Conservation (phyloP, 345 rosid species). For the Arabidopsis arenosa region DNA sequence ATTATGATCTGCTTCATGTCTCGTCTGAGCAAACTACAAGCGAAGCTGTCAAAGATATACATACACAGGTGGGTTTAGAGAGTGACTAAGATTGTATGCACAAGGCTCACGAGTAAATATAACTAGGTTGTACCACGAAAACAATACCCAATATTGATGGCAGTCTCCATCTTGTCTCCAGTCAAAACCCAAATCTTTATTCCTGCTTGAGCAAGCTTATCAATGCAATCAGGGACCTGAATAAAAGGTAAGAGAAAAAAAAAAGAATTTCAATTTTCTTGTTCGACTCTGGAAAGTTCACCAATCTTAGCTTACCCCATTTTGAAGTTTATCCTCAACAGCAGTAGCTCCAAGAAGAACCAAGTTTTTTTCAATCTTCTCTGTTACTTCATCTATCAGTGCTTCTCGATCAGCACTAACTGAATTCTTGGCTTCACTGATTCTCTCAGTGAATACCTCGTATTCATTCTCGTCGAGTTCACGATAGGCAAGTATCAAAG, state of each 20-base stretch:
- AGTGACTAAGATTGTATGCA: constrained; percentile 21
- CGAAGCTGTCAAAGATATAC: constrained; percentile 65
- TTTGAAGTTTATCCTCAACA: constrained; percentile 97
- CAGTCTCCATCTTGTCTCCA: constrained; percentile 99
- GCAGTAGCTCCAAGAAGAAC: constrained; percentile 97
- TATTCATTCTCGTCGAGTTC: constrained; percentile 77
- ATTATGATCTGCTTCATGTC: constrained; percentile 96
- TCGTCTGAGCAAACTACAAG: constrained; percentile 95
- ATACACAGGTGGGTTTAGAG: constrained; percentile 43
- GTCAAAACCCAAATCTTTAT: constrained; percentile 98
- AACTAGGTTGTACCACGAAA: constrained; percentile 3
- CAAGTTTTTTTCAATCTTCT: constrained; percentile 75
- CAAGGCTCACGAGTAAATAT: constrained; percentile 5
- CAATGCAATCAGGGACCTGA: constrained; percentile 96
- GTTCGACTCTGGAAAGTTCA: constrained; percentile 4
- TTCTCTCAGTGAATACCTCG: constrained; percentile 55
- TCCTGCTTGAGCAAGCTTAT: constrained; percentile 99
- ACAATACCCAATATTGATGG: constrained; percentile 93
- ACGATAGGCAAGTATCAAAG: constrained; percentile 87
- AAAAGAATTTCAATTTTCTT: constrained; percentile 7
- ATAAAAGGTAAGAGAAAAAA: constrained; percentile 20
- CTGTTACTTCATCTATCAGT: constrained; percentile 72
- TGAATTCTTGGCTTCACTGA: constrained; percentile 75
- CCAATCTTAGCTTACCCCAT: constrained; percentile 67
- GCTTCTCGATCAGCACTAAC: constrained; percentile 79